Evolutionary conservation across 2,329 filamentous ascomycete genomes (phyloP), one percentile per base, ranked within the genome.

Genomic region (Fusarium bactridioides): DNA sequence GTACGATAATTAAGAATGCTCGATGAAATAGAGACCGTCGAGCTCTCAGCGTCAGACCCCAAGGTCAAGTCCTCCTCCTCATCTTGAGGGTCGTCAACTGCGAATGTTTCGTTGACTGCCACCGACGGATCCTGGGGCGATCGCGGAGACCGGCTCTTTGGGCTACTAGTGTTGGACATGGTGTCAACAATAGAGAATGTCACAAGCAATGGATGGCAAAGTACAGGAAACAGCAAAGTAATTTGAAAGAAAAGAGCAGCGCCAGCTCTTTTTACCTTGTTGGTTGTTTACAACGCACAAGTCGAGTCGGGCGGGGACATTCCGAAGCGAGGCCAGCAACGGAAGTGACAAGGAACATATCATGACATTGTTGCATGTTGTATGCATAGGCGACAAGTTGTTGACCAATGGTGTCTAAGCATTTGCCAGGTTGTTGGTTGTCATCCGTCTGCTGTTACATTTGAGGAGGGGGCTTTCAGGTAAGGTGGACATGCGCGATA

Each of bases 171-270:
- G 15, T 31, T 23, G 10, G 45, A 31, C 45, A 48, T 48, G 10
- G 5, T n/a, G 2, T 31, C 19, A 6, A n/a, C 12, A 4, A 3
- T 11, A 10, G 4, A n/a, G 2, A 9, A 4, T n/a, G 0, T 4
- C 3, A n/a, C 0, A n/a, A 9, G 7, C 2, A n/a, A 12, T 12
- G 7, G 4, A 47, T 29, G 12, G 12, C 12, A 16, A 23, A 43
- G 0, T 10, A 23, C 0, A 8, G 10, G 18, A 25, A 25, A 10
- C 7, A 19, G 1, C 0, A 29, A 29, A n/a, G 21, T 2, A 9
- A 29, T 16, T 27, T 3, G 2, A 18, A 12, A n/a, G 10, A 18
- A 29, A 48, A 3, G 15, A 31, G 45, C 21, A 48, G 45, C 3
- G 27, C 0, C 2, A 23, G 9, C 0, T 31, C 21, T 2, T 31